Evolutionary conservation across 2,329 filamentous ascomycete species (phyloP).

Genomic region (Pseudogymnoascus sp.): DNA sequence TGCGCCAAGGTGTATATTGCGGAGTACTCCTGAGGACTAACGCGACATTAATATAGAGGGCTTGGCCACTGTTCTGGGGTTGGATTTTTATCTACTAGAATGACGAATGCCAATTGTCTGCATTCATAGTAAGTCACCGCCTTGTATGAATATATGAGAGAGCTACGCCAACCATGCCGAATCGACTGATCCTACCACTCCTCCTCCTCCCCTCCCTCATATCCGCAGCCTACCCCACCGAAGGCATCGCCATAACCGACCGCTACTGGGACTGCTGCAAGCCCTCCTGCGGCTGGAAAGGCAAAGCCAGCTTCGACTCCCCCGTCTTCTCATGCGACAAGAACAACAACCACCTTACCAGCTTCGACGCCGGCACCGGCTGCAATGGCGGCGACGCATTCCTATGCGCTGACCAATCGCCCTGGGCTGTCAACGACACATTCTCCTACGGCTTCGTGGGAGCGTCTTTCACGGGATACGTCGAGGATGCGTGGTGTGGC

Average conservation of each 20-base stretch:
- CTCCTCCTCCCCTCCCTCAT: neutral
- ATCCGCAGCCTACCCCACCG: neutral
- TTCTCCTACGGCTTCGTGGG: slow-evolving; percentile 49
- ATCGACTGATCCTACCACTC: neutral
- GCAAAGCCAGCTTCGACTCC: neutral
- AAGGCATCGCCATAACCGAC: neutral
- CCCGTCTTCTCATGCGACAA: neutral
- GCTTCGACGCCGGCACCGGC: neutral
- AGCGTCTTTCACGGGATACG: slow-evolving; percentile 37
- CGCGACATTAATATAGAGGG: neutral
- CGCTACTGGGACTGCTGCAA: neutral
- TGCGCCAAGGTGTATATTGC: neutral
- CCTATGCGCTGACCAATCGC: slow-evolving; percentile 44
- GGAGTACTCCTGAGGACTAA: neutral
- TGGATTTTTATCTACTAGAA: neutral
- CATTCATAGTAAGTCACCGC: neutral
- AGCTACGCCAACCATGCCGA: neutral
- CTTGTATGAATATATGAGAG: neutral
- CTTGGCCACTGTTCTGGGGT: neutral
- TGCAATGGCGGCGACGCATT: slow-evolving; percentile 39
- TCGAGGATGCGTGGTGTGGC: slow-evolving; percentile 41
- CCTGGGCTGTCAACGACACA: slow-evolving; percentile 42
- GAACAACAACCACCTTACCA: neutral
- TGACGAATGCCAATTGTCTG: neutral
- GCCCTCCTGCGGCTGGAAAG: neutral